Conservation (phyloP, 768 basidiomycete species). For the Pisolithus microcarpus region DNA sequence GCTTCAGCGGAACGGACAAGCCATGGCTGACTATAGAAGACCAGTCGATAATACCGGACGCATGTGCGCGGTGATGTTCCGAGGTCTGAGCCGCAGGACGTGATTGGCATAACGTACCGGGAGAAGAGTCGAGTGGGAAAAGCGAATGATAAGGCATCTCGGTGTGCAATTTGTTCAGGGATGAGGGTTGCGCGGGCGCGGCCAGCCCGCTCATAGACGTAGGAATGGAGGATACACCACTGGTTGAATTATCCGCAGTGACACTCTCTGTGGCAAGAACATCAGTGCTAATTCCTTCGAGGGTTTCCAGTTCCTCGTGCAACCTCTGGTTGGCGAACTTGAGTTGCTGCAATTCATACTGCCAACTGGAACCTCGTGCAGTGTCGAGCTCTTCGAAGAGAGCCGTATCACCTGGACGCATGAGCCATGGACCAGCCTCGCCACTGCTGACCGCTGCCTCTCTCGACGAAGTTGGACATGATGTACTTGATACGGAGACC, state of each 20-base stretch:
- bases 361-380: slow-evolving; percentile 74
- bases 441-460: neutral
- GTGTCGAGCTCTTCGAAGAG: slow-evolving; percentile 71
- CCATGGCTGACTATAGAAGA: slow-evolving; percentile 23
- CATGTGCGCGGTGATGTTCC: neutral
- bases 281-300: slow-evolving; percentile 24
- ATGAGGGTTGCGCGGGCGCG: neutral
- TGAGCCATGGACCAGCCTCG: slow-evolving; percentile 1
- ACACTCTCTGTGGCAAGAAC: neutral
- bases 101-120: neutral
- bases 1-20: slow-evolving; percentile 16
- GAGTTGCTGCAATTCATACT: slow-evolving; percentile 86
- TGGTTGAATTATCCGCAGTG: neutral
- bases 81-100: neutral
- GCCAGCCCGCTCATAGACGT: neutral
- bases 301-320: slow-evolving; percentile 45
- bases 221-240: neutral
- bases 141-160: neutral
- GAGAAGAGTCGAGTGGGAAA: slow-evolving; percentile 3
- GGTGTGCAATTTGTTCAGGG: neutral
- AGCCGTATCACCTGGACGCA: slow-evolving; percentile 27
- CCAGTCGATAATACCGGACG: slow-evolving; percentile 13
- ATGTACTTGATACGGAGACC: neutral
- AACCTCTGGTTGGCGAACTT: slow-evolving; percentile 63
- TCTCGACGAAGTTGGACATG: neutral